Evolutionary conservation across 305 asterid genomes (phyloP).

Genomic region (Stenogyne calaminthoides): DNA sequence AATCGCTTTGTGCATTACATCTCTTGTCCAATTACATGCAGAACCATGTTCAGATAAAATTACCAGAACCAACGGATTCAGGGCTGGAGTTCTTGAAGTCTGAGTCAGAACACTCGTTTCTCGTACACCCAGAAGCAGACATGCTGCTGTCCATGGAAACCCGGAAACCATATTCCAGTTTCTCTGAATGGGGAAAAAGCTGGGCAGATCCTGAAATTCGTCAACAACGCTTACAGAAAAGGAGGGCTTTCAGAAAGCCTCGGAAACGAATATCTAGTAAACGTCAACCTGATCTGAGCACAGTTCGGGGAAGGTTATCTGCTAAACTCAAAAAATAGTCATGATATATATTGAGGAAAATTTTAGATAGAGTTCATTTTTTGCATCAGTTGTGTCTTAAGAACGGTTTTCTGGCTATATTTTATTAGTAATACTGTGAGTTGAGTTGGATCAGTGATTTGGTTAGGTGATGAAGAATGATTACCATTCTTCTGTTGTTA

Average conservation of each 20-base stretch:
- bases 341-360: background rate
- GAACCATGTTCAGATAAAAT: slow-evolving; percentile 59
- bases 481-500: too few species aligned
- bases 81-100: slow-evolving; percentile 55
- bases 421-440: too few species aligned
- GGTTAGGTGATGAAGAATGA: too few species aligned
- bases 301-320: slow-evolving; percentile 72
- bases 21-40: slow-evolving; percentile 35
- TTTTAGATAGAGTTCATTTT: background rate
- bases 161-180: slow-evolving; percentile 56
- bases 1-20: background rate
- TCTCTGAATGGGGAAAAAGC: slow-evolving; percentile 80
- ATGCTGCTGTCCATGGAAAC: slow-evolving; percentile 54
- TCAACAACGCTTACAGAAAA: slow-evolving; percentile 57
- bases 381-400: background rate
- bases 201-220: slow-evolving; percentile 89
- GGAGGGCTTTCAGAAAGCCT: slow-evolving; percentile 38
- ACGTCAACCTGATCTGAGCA: slow-evolving; percentile 39
- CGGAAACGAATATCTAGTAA: slow-evolving; percentile 42
- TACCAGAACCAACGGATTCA: slow-evolving; percentile 52
- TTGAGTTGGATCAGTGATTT: too few species aligned
- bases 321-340: slow-evolving; percentile 54
- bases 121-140: slow-evolving; percentile 72
- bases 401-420: background rate
- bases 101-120: slow-evolving; percentile 39